These are phyloP conservation scores for Prunus dulcis DNA, from an alignment of 306 rosid species.

Conservation along the genomic window DNA sequence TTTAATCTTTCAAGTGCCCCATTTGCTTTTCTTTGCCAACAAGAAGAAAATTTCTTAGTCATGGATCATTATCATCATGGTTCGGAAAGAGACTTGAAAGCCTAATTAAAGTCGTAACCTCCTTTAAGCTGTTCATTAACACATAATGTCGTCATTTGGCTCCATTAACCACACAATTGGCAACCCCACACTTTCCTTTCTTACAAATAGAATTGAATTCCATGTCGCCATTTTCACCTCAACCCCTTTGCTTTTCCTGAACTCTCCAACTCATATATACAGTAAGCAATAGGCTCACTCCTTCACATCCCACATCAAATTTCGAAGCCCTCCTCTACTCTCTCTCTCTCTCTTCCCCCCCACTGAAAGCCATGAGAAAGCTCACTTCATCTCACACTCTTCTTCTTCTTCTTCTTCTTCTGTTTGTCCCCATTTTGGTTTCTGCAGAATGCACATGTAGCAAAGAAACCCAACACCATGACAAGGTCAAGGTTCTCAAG, in stretches of 20 bases:
- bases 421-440: constrained; percentile 24
- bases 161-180: neutral
- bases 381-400: constrained; percentile 4
- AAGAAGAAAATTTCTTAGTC: neutral
- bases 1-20: neutral
- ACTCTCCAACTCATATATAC: constrained; percentile 10
- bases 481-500: constrained; percentile 34
- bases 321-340: neutral
- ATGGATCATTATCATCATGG: neutral
- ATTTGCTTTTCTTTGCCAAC: neutral
- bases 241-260: neutral
- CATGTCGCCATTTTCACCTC: constrained; percentile 20
- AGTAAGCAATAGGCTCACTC: neutral
- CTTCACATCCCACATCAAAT: constrained; percentile 2
- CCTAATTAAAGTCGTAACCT: constrained; percentile 4
- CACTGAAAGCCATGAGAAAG: constrained; percentile 10
- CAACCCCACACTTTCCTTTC: neutral
- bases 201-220: constrained; percentile 6
- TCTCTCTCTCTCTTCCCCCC: neutral
- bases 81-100: neutral
- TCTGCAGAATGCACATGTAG: constrained; percentile 31
- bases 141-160: constrained; percentile 19
- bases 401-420: constrained; percentile 20
- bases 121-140: constrained; percentile 3
- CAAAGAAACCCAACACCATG: constrained; percentile 11